Base-by-base conservation (phyloP, 257 asterid genomes). In the Rubia yunnanensis region DNA sequence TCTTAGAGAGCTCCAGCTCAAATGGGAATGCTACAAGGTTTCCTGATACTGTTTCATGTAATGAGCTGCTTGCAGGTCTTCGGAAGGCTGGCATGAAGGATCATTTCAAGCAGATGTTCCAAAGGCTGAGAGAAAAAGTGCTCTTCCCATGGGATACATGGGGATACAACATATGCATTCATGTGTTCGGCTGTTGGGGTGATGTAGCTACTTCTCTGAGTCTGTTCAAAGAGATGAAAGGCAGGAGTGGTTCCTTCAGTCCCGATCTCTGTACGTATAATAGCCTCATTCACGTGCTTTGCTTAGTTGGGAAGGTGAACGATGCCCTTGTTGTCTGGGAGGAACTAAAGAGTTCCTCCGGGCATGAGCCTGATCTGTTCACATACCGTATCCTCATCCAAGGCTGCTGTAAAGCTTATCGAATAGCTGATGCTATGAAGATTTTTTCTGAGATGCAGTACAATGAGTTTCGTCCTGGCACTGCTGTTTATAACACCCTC, bases 161-260 rank as follows among this genome's bases (percentile, higher is more conserved):
- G 80, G 97, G 99, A 59, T 94, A 87, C 60, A 94, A 94, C 76
- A 85, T 87, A 70, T 90, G 99, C 66, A 88, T 89, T 56, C 96
- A 89, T 52, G 79, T 85, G 20, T 81, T 87, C 54, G 97, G 99
- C 52, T 69, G 80, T 57, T 89, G 94, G 94, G 96, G 97, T 44
- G 91, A 89, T 74, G 70, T 89, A 72, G 67, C 68, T 34, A 78
- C 79, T 60, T 81, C 95, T 11, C 70, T 90, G 36, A 65, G 78
- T 52, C 80, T 90, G 75, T 94, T 94, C 71, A 94, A 88, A 70
- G 97, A 94, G 82, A 94, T 94, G 96, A 94, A 85, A 82, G 95
- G 76, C 71, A 86, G 77, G 69, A 68, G 74, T 11, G 81, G 82
- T 63, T 58, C 74, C 26, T 83, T 84, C 73, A 66, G 70, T 72